Percentiles rank a stretch among this genome's conserved stretches.
Evolutionary conservation across 495 filamentous ascomycete species (phyloP).

Genomic region (Hypoxylon lienhwacheense): DNA sequence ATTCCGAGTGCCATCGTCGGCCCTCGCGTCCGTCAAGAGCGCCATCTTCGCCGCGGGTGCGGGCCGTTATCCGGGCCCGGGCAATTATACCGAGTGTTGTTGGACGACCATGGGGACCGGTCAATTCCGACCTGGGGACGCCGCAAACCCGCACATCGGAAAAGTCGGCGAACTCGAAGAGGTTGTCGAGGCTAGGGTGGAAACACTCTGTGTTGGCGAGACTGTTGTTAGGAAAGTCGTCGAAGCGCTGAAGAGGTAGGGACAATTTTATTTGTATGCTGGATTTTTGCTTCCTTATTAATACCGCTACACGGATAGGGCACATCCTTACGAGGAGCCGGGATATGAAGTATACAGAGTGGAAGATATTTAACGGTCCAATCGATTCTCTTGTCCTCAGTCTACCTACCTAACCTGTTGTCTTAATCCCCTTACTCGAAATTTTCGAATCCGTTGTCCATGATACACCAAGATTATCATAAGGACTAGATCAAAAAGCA

Average conservation of each 20-base stretch:
- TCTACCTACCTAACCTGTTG: too few species aligned
- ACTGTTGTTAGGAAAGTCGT: conserved; percentile 49
- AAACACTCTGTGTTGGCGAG: conserved; percentile 50
- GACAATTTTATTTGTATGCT: conserved; percentile 12
- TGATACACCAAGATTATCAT: too few species aligned
- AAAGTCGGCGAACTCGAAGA: conserved; percentile 52
- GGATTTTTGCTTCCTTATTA: background rate
- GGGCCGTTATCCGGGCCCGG: conserved; percentile 56
- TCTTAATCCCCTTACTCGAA: too few species aligned
- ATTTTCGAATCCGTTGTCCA: too few species aligned
- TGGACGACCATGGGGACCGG: conserved; percentile 58
- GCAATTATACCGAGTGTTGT: conserved; percentile 61
- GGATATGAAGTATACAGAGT: conserved; percentile 74
- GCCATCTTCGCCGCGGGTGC: conserved; percentile 63
- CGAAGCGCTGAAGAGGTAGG: conserved; percentile 60
- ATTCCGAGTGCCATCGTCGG: conserved; percentile 55
- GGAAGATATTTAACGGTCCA: conserved; percentile 70
- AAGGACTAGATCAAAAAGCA: too few species aligned
- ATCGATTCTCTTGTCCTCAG: too few species aligned
- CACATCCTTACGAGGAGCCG: conserved; percentile 79
- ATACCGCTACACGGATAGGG: conserved; percentile 42
- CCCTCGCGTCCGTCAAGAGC: conserved; percentile 53
- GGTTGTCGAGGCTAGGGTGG: conserved; percentile 51
- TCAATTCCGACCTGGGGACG: conserved; percentile 59
- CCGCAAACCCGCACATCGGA: conserved; percentile 62